phyloP scores from a whole-genome alignment of 345 rosid species.

The Bretschneidera sinensis region DNA sequence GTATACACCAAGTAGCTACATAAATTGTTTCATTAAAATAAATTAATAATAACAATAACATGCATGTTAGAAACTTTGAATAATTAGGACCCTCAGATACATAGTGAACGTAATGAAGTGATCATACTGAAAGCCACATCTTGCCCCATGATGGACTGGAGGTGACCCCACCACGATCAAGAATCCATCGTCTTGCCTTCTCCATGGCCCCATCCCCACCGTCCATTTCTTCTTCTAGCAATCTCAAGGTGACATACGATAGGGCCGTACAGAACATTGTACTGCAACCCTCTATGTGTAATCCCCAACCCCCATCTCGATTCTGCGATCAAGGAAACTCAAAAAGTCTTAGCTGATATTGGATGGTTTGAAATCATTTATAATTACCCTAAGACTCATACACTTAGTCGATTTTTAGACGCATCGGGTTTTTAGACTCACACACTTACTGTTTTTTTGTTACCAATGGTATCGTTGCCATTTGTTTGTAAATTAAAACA shows the following conservation, averaged over 20 bases:
- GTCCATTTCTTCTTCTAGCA: slow-evolving; percentile 39
- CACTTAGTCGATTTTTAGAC: too few species aligned
- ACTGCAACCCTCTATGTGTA: slow-evolving; percentile 64
- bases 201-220: slow-evolving; percentile 38
- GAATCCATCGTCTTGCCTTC: slow-evolving; percentile 57
- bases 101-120: background rate
- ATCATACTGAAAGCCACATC: slow-evolving; percentile 59
- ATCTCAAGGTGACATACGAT: slow-evolving; percentile 46
- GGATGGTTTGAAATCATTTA: too few species aligned
- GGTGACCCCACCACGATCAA: slow-evolving; percentile 52
- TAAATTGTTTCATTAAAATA: too few species aligned
- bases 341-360: too few species aligned
- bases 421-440: too few species aligned
- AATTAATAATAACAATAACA: too few species aligned
- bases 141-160: slow-evolving; percentile 80
- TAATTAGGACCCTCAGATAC: background rate
- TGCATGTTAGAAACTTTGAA: too few species aligned
- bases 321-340: slow-evolving; percentile 26
- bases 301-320: slow-evolving; percentile 77
- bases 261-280: slow-evolving; percentile 52
- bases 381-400: too few species aligned
- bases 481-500: too few species aligned
- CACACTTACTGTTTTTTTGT: too few species aligned
- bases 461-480: too few species aligned
- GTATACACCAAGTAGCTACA: slow-evolving; percentile 61